Evolutionary conservation across 106 monocot genomes (phyloP), one percentile per base, ranked within the genome.

Genomic region (Vanilla planifolia): DNA sequence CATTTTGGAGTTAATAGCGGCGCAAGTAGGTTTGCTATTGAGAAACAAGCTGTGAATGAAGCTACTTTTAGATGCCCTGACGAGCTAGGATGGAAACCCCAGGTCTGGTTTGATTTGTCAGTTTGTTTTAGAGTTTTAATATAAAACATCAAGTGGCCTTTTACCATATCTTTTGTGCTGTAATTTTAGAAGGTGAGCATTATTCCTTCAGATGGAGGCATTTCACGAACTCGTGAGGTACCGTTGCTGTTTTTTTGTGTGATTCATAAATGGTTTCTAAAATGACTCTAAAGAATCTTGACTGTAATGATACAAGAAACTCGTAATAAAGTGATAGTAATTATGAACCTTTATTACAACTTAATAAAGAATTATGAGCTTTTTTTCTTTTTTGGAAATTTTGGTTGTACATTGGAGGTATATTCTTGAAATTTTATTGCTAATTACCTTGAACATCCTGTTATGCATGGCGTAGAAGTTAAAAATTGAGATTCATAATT

Each of bases 1-100:
- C 96, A 96, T 69, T 71, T 96, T 75, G 96, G 96, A 71, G 90
- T 96, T 21, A 96, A 91, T 62, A 91, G 90, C 75, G 96, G 91
- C 52, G 80, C 91, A 58, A 60, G 71, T 59, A 87, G 72, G 71
- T 96, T 96, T 74, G 87, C 96, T 28, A 57, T 96, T 17, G 96
- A 96, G 65, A 87, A 43, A 36, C 96, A 96, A 69, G 96, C 96
- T 34, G 71, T 91, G 26, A 96, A 96, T 67, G 96, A 96, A 62
- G 90, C 96, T 48, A 87, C 84, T 33, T 96, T 96, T 61, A 78
- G 90, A 33, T 90, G 90, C 52, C 81, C 96, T 45, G 96, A 96
- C 77, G 86, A 96, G 58, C 72, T 91, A 36, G 90, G 96, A 73
- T 96, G 96, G 96, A 90, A 96, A 62, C 96, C 96, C 47, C 86